Conservation (phyloP, 768 basidiomycete species). For the Cantharellus anzutake region DNA sequence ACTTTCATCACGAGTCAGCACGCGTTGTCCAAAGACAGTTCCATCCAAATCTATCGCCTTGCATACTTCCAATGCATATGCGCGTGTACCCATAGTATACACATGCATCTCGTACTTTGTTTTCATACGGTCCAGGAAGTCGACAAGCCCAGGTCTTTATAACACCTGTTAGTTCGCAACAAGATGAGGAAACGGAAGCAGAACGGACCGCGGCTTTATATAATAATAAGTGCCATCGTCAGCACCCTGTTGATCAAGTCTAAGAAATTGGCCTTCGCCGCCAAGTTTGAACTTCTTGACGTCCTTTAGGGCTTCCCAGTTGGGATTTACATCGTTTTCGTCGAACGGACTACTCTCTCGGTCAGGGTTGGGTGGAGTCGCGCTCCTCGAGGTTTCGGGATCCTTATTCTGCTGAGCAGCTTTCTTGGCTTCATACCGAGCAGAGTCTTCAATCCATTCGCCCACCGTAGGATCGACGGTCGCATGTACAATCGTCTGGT, state of each 20-base stretch:
- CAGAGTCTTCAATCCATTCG: slow-evolving; percentile 84
- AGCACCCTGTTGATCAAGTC: slow-evolving; percentile 32
- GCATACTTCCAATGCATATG: slow-evolving; percentile 92
- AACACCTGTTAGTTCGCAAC: neutral
- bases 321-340: slow-evolving; percentile 44
- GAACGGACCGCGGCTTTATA: slow-evolving; percentile 74
- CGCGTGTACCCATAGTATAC: slow-evolving; percentile 97
- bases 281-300: slow-evolving; percentile 77
- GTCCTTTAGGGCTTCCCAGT: slow-evolving; percentile 80
- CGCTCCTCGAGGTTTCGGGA: neutral
- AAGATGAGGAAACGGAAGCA: neutral
- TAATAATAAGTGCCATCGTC: slow-evolving; percentile 66
- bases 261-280: slow-evolving; percentile 41
- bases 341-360: slow-evolving; percentile 4
- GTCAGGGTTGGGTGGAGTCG: neutral
- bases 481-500: slow-evolving; percentile 97
- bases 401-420: slow-evolving; percentile 11
- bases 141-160: slow-evolving; percentile 57
- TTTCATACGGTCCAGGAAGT: slow-evolving; percentile 55
- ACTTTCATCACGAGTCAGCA: slow-evolving; percentile 88
- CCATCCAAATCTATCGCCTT: slow-evolving; percentile 81
- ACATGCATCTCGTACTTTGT: slow-evolving; percentile 95
- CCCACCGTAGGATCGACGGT: slow-evolving; percentile 97
- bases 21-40: slow-evolving; percentile 66
- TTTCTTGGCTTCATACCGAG: slow-evolving; percentile 54